Percentiles rank a stretch among this genome's conserved stretches.
phyloP scores from a whole-genome alignment of 768 basidiomycete species.

The Phlebiopsis gigantea region DNA sequence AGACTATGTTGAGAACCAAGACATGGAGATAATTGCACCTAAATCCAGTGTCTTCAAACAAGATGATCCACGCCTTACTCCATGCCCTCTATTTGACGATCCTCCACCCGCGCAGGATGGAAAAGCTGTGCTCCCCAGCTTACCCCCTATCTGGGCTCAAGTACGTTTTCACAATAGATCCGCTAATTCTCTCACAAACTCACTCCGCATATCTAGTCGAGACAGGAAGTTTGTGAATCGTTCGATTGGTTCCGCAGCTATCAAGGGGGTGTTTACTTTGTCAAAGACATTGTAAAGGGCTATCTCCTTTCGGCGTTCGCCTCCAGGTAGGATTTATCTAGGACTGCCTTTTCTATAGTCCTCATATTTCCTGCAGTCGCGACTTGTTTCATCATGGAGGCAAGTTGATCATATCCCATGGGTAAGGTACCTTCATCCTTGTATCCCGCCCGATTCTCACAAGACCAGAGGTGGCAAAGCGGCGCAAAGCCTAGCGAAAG shows the following conservation, averaged over 20 bases:
- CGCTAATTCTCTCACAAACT: neutral
- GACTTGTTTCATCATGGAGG: constrained; percentile 64
- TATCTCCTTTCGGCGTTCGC: constrained; percentile 73
- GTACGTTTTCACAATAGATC: constrained; percentile 23
- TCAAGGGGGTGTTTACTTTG: constrained; percentile 75
- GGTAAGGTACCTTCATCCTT: constrained; percentile 38
- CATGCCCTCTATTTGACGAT: neutral
- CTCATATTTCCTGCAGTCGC: constrained; percentile 39
- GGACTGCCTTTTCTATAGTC: neutral
- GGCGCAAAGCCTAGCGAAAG: constrained; percentile 39
- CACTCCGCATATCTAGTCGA: constrained; percentile 44
- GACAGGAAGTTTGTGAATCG: constrained; percentile 82
- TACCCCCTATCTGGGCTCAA: constrained; percentile 41
- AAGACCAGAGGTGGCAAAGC: constrained; percentile 59
- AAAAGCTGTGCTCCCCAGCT: constrained; percentile 15
- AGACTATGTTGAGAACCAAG: neutral
- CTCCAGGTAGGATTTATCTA: constrained; percentile 42
- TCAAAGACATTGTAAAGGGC: constrained; percentile 56
- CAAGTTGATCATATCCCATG: constrained; percentile 76
- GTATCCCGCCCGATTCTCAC: neutral
- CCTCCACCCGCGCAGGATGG: neutral
- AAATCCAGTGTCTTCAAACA: neutral
- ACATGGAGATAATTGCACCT: neutral
- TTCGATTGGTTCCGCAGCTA: constrained; percentile 72
- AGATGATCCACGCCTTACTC: neutral